Percentiles rank a stretch among this genome's conserved stretches.
phyloP scores from a whole-genome alignment of 176 grass and related monocot species.

The Ampelocalamus luodianensis region DNA sequence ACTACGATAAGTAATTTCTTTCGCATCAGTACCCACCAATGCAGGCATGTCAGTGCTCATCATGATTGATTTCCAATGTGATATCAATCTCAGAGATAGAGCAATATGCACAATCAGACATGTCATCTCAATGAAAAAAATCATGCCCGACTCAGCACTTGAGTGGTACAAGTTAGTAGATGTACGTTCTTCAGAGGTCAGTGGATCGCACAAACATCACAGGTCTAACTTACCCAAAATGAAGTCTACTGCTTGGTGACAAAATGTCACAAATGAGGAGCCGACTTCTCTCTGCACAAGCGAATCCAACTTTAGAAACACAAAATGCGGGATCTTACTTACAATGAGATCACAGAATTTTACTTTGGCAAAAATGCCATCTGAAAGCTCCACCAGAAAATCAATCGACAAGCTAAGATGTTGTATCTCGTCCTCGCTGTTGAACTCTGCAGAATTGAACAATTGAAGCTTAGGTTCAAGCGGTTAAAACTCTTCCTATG shows the following conservation, averaged over 20 bases:
- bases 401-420: constrained; percentile 75
- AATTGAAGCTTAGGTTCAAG: constrained; percentile 17
- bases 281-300: constrained; percentile 56
- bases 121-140: not conserved
- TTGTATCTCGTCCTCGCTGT: constrained; percentile 72
- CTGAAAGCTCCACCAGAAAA: constrained; percentile 80
- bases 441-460: constrained; percentile 54
- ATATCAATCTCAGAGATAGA: not conserved
- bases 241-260: constrained; percentile 90
- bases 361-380: constrained; percentile 70
- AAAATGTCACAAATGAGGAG: constrained; percentile 73
- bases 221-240: constrained; percentile 67
- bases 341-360: constrained; percentile 9
- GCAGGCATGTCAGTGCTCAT: not conserved
- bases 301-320: constrained; percentile 44
- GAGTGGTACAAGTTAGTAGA: not conserved
- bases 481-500: not conserved
- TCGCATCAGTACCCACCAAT: not conserved
- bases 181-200: not conserved
- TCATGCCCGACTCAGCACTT: too few species aligned
- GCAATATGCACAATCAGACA: not conserved
- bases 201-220: not conserved
- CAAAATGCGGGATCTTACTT: not conserved
- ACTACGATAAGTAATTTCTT: too few species aligned
- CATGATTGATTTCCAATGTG: not conserved